Base-by-base conservation (phyloP, 805 yeast genomes). In the Saturnispora quitensis region DNA sequence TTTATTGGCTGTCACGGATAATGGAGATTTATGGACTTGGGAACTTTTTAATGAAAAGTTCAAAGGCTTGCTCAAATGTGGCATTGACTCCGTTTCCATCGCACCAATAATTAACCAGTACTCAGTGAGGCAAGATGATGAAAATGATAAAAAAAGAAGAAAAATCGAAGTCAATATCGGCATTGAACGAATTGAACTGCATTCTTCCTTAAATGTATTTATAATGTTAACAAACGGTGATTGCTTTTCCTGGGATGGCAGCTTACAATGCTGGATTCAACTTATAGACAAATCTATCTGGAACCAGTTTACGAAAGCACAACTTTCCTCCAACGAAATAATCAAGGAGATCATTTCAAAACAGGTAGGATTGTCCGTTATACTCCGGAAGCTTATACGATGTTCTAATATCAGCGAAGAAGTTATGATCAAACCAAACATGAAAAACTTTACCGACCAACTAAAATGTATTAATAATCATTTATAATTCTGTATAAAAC, bases 1-100 rank as follows among this genome's bases (percentile, higher is more conserved):
- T 43, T 55, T 80, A 5, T 55, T 76, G 60, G 69, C 75, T 0
- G 58, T 82, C 17, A 77, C 85, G 0, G 72, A 72, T 42, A 66
- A 68, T n/a, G 84, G 82, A 4, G 61, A 76, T 44, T 48, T 81
- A 1, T 74, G 73, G 60, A 65, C 72, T 2, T 82, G 83, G 82
- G 67, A 76, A n/a, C 47, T 53, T 9, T 42, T 25, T n/a, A 40
- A 45, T 24, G 24, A 22, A 5, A 35, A 31, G 6, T 47, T 50
- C 36, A 38, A 42, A 17, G 56, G 55, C 7, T 54, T 56, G 5
- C 7, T 36, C 2, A 60, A 72, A 27, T 68, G 66, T 2, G 48
- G 76, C 0, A 53, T 77, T 35, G 63, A 63, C 33, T 74, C 73
- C 1, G 68, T 79, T 1, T 76, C 85, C 2, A 55, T 82, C 25